Percentiles rank a stretch among this genome's conserved stretches.
Conservation (phyloP, 495 filamentous ascomycete genomes). For the Hypoxylon trugodes region DNA sequence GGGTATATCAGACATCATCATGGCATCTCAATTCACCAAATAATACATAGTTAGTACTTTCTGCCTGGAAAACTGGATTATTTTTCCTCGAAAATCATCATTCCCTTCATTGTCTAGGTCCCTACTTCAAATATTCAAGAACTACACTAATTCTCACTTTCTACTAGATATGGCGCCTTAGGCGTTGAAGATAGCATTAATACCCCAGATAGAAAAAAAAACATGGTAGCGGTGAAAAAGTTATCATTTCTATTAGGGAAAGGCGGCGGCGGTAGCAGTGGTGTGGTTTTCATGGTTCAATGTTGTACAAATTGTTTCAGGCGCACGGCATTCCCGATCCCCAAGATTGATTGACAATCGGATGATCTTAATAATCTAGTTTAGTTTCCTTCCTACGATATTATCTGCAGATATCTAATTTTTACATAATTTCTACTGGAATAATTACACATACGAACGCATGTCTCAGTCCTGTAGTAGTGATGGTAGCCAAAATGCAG, state of each 20-base stretch:
- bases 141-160: not conserved
- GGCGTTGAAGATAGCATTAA: not conserved
- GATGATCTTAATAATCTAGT: constrained; percentile 7
- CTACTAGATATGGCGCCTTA: not conserved
- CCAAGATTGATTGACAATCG: constrained; percentile 8
- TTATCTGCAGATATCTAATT: no score
- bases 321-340: constrained; percentile 9
- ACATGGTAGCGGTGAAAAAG: not conserved
- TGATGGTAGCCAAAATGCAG: no score
- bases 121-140: not conserved
- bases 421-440: no score
- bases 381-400: not conserved
- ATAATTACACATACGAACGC: no score
- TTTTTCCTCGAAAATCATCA: not conserved
- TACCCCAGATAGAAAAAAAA: constrained; percentile 5
- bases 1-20: not conserved
- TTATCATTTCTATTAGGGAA: no score
- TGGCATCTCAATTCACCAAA: not conserved
- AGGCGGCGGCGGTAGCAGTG: no score
- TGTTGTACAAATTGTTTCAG: constrained; percentile 13
- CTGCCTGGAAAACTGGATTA: not conserved
- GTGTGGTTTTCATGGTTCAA: constrained; percentile 1
- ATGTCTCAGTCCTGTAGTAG: no score
- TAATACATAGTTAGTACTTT: not conserved
- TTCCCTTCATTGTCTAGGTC: not conserved